phyloP scores from a whole-genome alignment of 352 stramenopile genomes.

The Phytopythium vexans region DNA sequence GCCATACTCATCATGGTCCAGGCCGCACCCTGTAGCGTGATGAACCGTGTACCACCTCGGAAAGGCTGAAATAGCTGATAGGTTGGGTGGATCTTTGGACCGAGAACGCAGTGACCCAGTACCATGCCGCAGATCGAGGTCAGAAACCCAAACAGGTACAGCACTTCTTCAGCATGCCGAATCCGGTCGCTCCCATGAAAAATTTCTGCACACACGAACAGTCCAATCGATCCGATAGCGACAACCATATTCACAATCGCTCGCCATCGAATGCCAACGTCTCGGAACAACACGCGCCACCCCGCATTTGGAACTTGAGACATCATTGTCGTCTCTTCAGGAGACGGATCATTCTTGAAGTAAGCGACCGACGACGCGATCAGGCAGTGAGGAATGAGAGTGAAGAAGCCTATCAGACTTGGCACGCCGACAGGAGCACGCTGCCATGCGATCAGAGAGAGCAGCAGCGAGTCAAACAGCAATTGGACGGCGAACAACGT shows the following conservation, averaged over 20 bases:
- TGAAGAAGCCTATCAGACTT: constrained; percentile 29
- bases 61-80: constrained; percentile 53
- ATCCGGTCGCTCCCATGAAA: constrained; percentile 17
- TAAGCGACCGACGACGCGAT: constrained; percentile 38
- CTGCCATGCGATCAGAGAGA: constrained; percentile 21
- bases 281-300: constrained; percentile 19
- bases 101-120: constrained; percentile 35
- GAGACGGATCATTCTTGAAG: constrained; percentile 7
- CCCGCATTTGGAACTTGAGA: neutral
- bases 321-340: neutral
- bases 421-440: constrained; percentile 21
- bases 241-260: constrained; percentile 25
- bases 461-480: constrained; percentile 43
- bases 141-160: constrained; percentile 47
- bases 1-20: constrained; percentile 46
- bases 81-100: constrained; percentile 26
- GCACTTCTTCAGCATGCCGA: constrained; percentile 30
- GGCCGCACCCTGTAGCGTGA: constrained; percentile 44
- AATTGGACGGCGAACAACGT: constrained; percentile 45
- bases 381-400: constrained; percentile 27
- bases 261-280: constrained; percentile 23
- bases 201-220: constrained; percentile 34
- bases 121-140: constrained; percentile 30
- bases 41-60: constrained; percentile 38
- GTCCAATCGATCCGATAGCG: constrained; percentile 16